Base-by-base conservation (phyloP, 2,329 filamentous ascomycete genomes). In the Seiridium cupressi region DNA sequence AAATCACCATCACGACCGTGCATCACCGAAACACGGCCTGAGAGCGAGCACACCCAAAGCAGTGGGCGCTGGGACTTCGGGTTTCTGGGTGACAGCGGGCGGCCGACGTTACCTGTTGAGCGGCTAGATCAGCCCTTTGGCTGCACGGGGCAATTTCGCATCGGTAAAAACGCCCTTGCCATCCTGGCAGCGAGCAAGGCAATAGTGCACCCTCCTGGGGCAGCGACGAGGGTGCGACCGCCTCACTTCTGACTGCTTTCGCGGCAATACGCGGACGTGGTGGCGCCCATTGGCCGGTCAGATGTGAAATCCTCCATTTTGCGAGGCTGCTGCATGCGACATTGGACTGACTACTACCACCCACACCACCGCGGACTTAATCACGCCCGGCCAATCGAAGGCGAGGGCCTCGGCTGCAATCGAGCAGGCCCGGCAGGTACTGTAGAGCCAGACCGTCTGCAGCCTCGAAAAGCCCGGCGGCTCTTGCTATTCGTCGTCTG, bases 261-360 rank as follows among this genome's bases (percentile, higher is more conserved):
- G 66, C 68, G 66, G 55, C 55, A 55, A 18, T 38, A 40, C 51
- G 36, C 51, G 51, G 51, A 35, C 51, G 35, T 53, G 8, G 49
- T 35, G n/a, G 11, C n/a, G 18, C 34, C 38, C 32, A 53, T 53
- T 53, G 49, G 49, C 49, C 32, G 8, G 49, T 9, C 49, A 60
- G 26, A 48, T 55, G 60, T 55, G 51, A 55, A 61, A 64, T 65
- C 65, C 61, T 66, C 49, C 38, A 9, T 32, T 35, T 69, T 67
- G 70, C 69, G 69, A 74, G 69, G 71, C 72, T 74, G 69, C 65
- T 71, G 70, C 69, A 72, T 70, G 67, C 66, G 63, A 65, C 62
- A 64, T 64, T 63, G 65, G 64, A 64, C 61, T 44, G 46, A 51
- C 44, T 57, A 56, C 58, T 47, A 49, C 58, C 42, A 38, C 26